Base-by-base conservation (phyloP, 176 grass and related monocot genomes). In the Oryza officinalis region DNA sequence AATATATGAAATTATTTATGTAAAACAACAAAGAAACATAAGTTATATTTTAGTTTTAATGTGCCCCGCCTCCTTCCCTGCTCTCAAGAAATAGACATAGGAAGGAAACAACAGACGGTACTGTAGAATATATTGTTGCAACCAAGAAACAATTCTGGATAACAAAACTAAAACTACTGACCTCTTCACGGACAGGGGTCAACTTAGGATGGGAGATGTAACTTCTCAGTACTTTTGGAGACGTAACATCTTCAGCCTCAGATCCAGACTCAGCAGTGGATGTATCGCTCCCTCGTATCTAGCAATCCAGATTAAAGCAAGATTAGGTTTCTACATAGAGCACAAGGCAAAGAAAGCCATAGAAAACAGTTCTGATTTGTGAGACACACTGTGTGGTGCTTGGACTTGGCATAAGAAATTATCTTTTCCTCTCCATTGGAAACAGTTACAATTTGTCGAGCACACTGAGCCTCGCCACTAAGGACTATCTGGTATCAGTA, bases 141-240 rank as follows among this genome's bases (percentile, higher is more conserved):
- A 77, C 25, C 4, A 38, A 33, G 60, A 11, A 76, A 76, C 73
- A 44, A 38, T 65, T 47, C 47, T 50, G 3, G 22, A 28, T 63
- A 75, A 67, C 49, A 33, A 25, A 72, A 57, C 46, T 63, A 37
- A 84, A 57, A 72, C 18, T 77, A 65, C 81, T 83, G 74, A 95
- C 96, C 91, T 98, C 96, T 90, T 98, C 96, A 49, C 91, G 93
- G 65, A 98, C 92, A 33, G 96, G 96, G 65, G 96, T 95, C 87
- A 95, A 92, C 69, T 80, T 94, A 74, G 91, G 87, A 82, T 98
- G 68, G 66, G 85, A 78, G 72, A 98, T 85, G 43, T 92, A 91
- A 75, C 30, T 90, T 85, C 83, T 93, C 41, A 88, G 38, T 74
- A 79, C 83, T 90, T 90, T 98, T 0, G 96, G 91, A 11, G 96